These are phyloP conservation scores for Knufia fluminis DNA, from an alignment of 2,329 filamentous ascomycete species.

Conservation along the genomic window DNA sequence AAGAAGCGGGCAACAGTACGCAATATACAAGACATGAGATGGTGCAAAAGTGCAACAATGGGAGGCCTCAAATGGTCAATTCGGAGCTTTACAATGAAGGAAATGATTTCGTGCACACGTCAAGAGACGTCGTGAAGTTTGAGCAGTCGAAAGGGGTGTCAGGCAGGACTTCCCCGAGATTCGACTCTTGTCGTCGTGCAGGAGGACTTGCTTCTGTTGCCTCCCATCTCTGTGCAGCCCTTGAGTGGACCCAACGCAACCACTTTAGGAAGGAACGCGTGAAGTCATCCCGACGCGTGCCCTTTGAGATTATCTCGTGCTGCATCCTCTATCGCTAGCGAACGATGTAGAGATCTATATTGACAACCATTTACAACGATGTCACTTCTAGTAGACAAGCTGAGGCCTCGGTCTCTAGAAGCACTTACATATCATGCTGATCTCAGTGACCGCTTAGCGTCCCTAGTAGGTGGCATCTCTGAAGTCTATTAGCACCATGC, in stretches of 20 bases:
- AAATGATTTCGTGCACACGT: no score
- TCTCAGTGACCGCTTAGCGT: conserved; percentile 75
- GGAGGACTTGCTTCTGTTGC: neutral
- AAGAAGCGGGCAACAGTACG: no score
- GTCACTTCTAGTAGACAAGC: conserved; percentile 57
- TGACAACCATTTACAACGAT: conserved; percentile 35
- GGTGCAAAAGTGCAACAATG: no score
- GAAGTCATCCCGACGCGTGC: neutral
- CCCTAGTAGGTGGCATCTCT: conserved; percentile 54
- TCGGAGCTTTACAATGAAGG: no score
- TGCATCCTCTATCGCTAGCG: no score
- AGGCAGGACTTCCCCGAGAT: neutral
- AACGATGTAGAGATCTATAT: no score
- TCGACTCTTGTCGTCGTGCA: neutral
- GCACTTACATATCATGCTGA: conserved; percentile 77
- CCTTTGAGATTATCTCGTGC: neutral
- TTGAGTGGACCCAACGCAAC: neutral
- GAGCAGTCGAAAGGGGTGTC: neutral
- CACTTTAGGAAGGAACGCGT: neutral
- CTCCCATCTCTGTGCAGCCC: neutral
- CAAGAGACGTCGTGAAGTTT: no score
- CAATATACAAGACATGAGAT: no score
- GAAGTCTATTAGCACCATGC: conserved; percentile 10
- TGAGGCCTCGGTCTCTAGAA: conserved; percentile 44
- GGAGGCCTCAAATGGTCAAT: no score